Base-by-base conservation (phyloP, 2,329 filamentous ascomycete genomes). In the Cucurbitaria berberidis region DNA sequence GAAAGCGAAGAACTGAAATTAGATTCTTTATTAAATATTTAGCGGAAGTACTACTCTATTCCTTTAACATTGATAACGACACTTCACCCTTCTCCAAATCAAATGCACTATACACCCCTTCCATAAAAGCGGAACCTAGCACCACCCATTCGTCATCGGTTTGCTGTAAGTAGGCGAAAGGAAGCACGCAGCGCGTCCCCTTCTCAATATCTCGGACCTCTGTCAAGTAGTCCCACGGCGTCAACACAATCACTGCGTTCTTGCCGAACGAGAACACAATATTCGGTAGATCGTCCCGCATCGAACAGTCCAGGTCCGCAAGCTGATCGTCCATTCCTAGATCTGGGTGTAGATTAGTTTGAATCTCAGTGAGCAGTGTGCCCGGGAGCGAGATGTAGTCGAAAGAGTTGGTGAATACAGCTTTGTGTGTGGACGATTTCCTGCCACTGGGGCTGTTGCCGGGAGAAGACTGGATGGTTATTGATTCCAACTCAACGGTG, bases 281-380 rank as follows among this genome's bases (percentile, higher is more conserved):
- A 27, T 47, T 40, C 26, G 34, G 45, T 32, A 47, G 35, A n/a
- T 47, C 35, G 45, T 47, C 45, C 22, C 45, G 45, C 35, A 47
- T 47, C 19, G 45, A 47, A 47, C 45, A 47, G 35, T 47, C 45
- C 35, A 47, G 45, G 36, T 47, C 45, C 34, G 45, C 45, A 40
- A 47, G 24, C 34, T 29, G 34, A 40, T 47, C 45, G 34, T 30
- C 45, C 35, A 47, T 40, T 39, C 34, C 45, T 40, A 47, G 26
- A 40, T 47, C 32, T 47, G 45, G 45, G 34, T 47, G 45, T 40
- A 47, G 45, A 47, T 47, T 18, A 40, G 35, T 47, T 32, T 47
- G 45, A 40, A 47, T 47, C 35, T 47, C 45, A 29, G 45, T 47
- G 9, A 47, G 35, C 24, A 47, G 26, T 32, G 45, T 39, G 34